These are phyloP conservation scores for Lycium barbarum DNA, from an alignment of 257 asterid species.

Conservation along the genomic window DNA sequence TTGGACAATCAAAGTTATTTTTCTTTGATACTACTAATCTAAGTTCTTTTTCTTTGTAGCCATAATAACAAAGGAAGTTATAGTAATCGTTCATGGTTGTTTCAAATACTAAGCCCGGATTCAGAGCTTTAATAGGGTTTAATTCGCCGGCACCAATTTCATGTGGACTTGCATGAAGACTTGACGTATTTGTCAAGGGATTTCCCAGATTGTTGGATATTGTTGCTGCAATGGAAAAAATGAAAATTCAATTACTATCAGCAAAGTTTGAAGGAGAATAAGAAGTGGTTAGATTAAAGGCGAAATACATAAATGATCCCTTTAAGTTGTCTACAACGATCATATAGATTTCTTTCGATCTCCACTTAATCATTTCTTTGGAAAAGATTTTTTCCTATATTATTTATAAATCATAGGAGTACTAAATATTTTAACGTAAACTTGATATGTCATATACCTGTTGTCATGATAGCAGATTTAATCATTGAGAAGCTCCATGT, in stretches of 20 bases:
- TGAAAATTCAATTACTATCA: background rate
- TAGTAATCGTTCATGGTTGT: slow-evolving; percentile 60
- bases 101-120: slow-evolving; percentile 70
- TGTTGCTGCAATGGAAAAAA: slow-evolving; percentile 53
- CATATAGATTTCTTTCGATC: too few relatives aligned
- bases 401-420: background rate
- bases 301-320: too few relatives aligned
- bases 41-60: slow-evolving; percentile 51
- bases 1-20: slow-evolving; percentile 56
- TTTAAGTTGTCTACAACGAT: too few relatives aligned
- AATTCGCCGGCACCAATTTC: slow-evolving; percentile 72
- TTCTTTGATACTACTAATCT: slow-evolving; percentile 46
- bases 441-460: slow-evolving; percentile 44
- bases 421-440: background rate
- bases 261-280: background rate
- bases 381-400: background rate
- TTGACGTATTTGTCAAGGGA: slow-evolving; percentile 49
- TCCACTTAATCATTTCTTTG: background rate
- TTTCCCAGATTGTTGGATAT: slow-evolving; percentile 48
- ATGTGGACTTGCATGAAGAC: slow-evolving; percentile 52
- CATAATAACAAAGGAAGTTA: slow-evolving; percentile 62
- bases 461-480: slow-evolving; percentile 80
- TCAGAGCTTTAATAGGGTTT: slow-evolving; percentile 63
- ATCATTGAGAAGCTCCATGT: slow-evolving; percentile 66
- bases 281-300: too few relatives aligned